Conservation (phyloP, 2,329 filamentous ascomycete genomes). For the Cephalotrichum gorgonifer region DNA sequence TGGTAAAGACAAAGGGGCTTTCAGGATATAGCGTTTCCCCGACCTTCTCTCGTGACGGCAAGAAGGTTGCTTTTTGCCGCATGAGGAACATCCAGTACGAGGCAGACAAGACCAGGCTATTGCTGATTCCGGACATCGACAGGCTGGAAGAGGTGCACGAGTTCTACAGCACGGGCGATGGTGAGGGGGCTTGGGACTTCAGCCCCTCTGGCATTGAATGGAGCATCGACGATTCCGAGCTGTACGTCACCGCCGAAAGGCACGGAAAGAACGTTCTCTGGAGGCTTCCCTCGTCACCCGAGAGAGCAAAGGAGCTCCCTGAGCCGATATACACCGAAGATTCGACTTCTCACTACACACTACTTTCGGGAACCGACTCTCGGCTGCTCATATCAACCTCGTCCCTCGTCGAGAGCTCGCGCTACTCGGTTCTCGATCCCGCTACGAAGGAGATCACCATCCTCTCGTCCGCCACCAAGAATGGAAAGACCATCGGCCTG, state of each 20-base stretch:
- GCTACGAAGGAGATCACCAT: slow-evolving; percentile 19
- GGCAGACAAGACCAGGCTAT: slow-evolving; percentile 61
- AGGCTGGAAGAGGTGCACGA: slow-evolving; percentile 49
- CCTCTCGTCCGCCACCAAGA: slow-evolving; percentile 56
- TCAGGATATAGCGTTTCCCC: slow-evolving; percentile 58
- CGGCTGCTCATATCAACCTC: slow-evolving; percentile 56
- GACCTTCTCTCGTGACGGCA: slow-evolving; percentile 64
- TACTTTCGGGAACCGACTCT: slow-evolving; percentile 26
- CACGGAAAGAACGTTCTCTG: slow-evolving; percentile 53
- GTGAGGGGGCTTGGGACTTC: slow-evolving; percentile 51
- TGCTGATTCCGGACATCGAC: slow-evolving; percentile 52
- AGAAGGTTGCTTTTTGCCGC: slow-evolving; percentile 62
- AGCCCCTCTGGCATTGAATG: slow-evolving; percentile 47
- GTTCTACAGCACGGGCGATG: slow-evolving; percentile 51
- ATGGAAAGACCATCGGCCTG: slow-evolving; percentile 57
- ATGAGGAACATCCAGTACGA: slow-evolving; percentile 75
- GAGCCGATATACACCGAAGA: slow-evolving; percentile 40
- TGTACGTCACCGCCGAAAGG: slow-evolving; percentile 69
- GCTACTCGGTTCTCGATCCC: slow-evolving; percentile 51
- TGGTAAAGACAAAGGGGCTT: slow-evolving; percentile 42
- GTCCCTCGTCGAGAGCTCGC: slow-evolving; percentile 62
- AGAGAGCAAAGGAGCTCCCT: slow-evolving; percentile 36
- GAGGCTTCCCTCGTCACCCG: slow-evolving; percentile 46
- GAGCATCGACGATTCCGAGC: slow-evolving; percentile 46
- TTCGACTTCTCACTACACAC: slow-evolving; percentile 38